A percentile compares a stretch with the other conserved stretches of the same genome.
Evolutionary conservation across 1,284 basidiomycete species (phyloP).

Genomic region (Phylloporus gajari): DNA sequence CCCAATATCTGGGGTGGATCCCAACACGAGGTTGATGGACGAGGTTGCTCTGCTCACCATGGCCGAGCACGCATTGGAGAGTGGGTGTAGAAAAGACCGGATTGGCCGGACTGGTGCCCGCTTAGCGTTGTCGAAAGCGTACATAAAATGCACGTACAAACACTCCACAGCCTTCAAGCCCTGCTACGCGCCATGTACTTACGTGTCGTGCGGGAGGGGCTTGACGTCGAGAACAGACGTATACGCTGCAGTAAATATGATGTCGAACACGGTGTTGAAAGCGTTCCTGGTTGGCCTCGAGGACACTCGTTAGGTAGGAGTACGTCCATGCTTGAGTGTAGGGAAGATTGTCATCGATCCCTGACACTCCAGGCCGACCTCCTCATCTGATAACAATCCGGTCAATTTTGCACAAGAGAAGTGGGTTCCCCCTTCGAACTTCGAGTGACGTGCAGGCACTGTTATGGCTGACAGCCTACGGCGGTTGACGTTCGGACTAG

Average conservation of each 20-base stretch:
- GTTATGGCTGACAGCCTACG: background rate
- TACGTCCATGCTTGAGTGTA: slow-evolving; percentile 50
- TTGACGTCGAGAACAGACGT: slow-evolving; percentile 51
- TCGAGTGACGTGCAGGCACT: background rate
- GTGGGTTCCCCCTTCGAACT: background rate
- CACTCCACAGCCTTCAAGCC: slow-evolving; percentile 31
- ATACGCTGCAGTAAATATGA: slow-evolving; percentile 42
- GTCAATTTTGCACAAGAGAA: too few species aligned
- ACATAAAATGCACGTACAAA: slow-evolving; percentile 25
- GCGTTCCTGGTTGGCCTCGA: slow-evolving; percentile 42
- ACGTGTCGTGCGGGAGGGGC: slow-evolving; percentile 32
- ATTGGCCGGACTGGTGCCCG: slow-evolving; percentile 34
- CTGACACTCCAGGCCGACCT: too few species aligned
- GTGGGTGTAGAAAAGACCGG: slow-evolving; percentile 42
- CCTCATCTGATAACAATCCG: too few species aligned
- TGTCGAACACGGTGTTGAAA: slow-evolving; percentile 49
- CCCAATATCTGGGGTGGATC: too few species aligned
- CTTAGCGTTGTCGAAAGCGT: background rate
- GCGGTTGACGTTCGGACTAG: too few species aligned
- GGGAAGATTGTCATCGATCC: slow-evolving; percentile 46
- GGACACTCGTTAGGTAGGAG: slow-evolving; percentile 45
- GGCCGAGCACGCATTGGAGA: slow-evolving; percentile 45
- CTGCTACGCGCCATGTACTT: slow-evolving; percentile 45
- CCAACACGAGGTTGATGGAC: slow-evolving; percentile 43
- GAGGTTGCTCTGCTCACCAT: slow-evolving; percentile 40